A percentile compares a stretch with the other conserved stretches of the same genome.
Conservation (phyloP, 768 basidiomycete species). For the Lentinula edodes region DNA sequence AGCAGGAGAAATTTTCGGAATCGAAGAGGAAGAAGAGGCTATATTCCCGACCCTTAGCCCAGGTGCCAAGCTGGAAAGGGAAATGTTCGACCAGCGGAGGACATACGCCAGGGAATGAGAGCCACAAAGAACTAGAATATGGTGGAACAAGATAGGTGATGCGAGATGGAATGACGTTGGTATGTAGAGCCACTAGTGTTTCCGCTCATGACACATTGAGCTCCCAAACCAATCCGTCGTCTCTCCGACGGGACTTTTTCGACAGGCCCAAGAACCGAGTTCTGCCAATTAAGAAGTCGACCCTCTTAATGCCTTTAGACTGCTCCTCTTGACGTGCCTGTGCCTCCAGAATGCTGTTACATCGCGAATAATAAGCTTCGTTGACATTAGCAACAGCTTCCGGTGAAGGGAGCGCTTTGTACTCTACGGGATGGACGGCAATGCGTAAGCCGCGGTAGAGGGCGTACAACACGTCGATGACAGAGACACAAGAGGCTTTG, state of each 20-base stretch:
- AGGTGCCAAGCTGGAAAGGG: not conserved
- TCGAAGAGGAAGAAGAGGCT: not conserved
- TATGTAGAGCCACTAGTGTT: not conserved
- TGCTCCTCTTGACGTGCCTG: conserved; percentile 31
- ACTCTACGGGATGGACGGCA: conserved; percentile 35
- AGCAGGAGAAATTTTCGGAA: not conserved
- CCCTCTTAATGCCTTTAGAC: conserved; percentile 42
- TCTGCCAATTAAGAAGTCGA: conserved; percentile 45
- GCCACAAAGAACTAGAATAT: not conserved
- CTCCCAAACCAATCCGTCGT: not conserved
- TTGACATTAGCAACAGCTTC: conserved; percentile 30
- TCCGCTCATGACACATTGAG: conserved; percentile 3
- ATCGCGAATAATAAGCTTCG: conserved; percentile 37
- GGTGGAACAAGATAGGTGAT: not conserved
- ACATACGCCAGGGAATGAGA: not conserved
- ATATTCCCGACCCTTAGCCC: not conserved
- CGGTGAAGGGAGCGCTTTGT: conserved; percentile 24
- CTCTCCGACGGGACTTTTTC: not conserved
- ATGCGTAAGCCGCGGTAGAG: conserved; percentile 39
- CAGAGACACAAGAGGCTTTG: conserved; percentile 27
- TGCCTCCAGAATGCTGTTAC: conserved; percentile 23
- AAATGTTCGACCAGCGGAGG: not conserved
- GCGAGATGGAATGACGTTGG: not conserved
- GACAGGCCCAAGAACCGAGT: conserved; percentile 35
- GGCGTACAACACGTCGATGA: conserved; percentile 40